Base-by-base conservation (phyloP, 1,284 basidiomycete genomes). In the Afroboletus lepidellus region DNA sequence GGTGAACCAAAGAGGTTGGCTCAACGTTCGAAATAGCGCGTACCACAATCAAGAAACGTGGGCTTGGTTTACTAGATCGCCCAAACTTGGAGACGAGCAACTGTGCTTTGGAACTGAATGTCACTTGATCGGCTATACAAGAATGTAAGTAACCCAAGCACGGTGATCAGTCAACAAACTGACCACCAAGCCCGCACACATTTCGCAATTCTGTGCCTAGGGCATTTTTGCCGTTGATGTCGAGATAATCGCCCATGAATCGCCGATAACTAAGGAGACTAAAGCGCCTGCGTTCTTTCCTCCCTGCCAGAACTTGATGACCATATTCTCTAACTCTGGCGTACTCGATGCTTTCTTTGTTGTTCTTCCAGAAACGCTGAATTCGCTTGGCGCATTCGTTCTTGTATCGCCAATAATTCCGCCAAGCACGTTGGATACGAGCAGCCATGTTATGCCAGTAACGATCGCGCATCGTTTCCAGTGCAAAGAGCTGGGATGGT, bases 381-480 rank as follows among this genome's bases (percentile, higher is more conserved):
- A 99, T 99, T 56, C 94, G 88, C 41, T 83, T 83, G 9, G 97
- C 97, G 61, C 94, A 96, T 68, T 98, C 97, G 60, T 95, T 83
- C 73, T 93, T 94, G 74, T 97, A 94, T 20, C 96, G 84, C 77
- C 96, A 81, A 69, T 96, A 98, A 68, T 97, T 96, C 55, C 96
- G 81, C 84, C 88, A 99, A 5, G 94, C 94, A 34, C 96, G 87
- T 72, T 99, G 97, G 50, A 99, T 99, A 45, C 96, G 88, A 37
- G 76, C 85, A 0, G 96, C 96, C 96, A 99, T 99, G 69, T 98
- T 98, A 73, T 99, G 97, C 97, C 97, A 99, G 74, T 99, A 99
- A 53, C 91, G 85, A 69, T 99, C 97, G 49, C 96, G 87, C 93
- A 99, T 98, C 20, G 94, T 95, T 74, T 99, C 96, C 50, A 99